Base-by-base conservation (phyloP, 1,284 basidiomycete species). In the Pseudozyma hubeiensis region DNA sequence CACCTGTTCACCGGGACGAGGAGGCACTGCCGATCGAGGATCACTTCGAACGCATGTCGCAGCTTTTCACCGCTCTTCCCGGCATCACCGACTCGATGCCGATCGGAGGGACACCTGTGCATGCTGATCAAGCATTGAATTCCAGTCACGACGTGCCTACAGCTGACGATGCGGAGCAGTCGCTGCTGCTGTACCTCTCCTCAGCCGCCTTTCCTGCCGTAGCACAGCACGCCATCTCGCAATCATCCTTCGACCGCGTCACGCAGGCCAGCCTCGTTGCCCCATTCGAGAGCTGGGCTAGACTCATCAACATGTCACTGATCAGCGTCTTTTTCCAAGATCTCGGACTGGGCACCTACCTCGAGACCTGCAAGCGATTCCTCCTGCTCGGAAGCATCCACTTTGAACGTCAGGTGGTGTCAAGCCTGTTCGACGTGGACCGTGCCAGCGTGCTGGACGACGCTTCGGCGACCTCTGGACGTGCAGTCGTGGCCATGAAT, bases 271-370 rank as follows among this genome's bases (percentile, higher is more conserved):
- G 53, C 31, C 66, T 75, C 7, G 58, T 69, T 10, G 55, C 71
- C 6, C 71, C 71, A 1, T 71, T 78, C 48, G 66, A 76, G 31
- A 49, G 47, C 54, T 80, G 78, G 78, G 68, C 77, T 13, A 59
- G 66, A 1, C 62, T 77, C 33, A 72, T 80, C 74, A 79, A 79
- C 64, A 56, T 60, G 39, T 69, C 76, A 16, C 77, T 80, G n/a
- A 71, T 80, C 59, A 66, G 55, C 52, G 74, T 78, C 56, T 80
- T 79, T 54, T 80, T 79, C 55, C 70, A 63, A 40, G 78, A 80
- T 24, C 60, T 80, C 10, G 74, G 71, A 1, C 46, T 80, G 2
- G 68, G 57, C 19, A 69, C 68, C 13, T 78, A 80, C 52, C 75
- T 80, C 17, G 74, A 79, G 31, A 77, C 75, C 3, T 80, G 76